phyloP scores from a whole-genome alignment of 176 grass and related monocot genomes.

The Phoenix dactylifera region DNA sequence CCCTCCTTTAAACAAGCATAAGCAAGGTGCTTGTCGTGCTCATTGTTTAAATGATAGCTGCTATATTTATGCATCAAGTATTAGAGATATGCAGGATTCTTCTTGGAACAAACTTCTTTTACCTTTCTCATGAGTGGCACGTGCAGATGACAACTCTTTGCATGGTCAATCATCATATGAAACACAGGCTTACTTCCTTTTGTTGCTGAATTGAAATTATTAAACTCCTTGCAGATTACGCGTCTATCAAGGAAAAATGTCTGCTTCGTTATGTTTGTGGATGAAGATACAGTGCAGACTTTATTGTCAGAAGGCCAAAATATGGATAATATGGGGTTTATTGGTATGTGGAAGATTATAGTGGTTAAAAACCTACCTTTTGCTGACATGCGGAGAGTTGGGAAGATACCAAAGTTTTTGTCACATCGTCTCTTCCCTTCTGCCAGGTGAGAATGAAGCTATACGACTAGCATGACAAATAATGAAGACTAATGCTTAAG shows the following conservation, averaged over 20 bases:
- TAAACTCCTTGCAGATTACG: conserved; percentile 61
- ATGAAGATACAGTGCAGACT: conserved; percentile 75
- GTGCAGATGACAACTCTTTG: too few relatives aligned
- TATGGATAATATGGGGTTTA: conserved; percentile 64
- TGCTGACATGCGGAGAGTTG: conserved; percentile 89
- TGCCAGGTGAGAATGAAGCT: conserved; percentile 55
- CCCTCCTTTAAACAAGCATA: too few relatives aligned
- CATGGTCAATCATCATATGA: too few relatives aligned
- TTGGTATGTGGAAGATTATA: conserved; percentile 92
- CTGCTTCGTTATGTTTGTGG: conserved; percentile 99
- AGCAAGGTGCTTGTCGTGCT: too few relatives aligned
- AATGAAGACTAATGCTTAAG: too few relatives aligned
- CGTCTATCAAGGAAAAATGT: conserved; percentile 89
- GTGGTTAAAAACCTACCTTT: conserved; percentile 88
- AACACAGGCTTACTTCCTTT: not conserved
- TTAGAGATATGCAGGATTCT: too few relatives aligned
- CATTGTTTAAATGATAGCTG: too few relatives aligned
- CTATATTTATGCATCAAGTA: too few relatives aligned
- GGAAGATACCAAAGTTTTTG: conserved; percentile 96
- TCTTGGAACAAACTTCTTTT: too few relatives aligned
- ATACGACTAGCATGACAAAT: too few relatives aligned
- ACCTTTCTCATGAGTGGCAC: too few relatives aligned
- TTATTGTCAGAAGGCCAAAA: conserved; percentile 86
- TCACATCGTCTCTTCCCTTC: conserved; percentile 86
- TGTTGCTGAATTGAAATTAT: not conserved